Evolutionary conservation across 495 filamentous ascomycete genomes (phyloP), one percentile per base, ranked within the genome.

Genomic region (Stereocaulon alpinum): DNA sequence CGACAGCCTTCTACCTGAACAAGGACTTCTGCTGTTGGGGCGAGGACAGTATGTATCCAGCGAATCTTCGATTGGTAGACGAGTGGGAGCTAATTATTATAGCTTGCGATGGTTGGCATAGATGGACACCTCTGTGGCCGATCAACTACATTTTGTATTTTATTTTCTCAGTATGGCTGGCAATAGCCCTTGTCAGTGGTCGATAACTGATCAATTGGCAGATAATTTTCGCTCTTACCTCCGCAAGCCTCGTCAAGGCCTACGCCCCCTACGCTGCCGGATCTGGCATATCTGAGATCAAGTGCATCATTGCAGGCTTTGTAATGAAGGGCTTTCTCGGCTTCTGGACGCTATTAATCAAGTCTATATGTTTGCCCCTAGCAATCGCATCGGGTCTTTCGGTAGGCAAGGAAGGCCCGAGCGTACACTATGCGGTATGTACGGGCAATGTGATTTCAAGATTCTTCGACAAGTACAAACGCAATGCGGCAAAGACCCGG

Each of bases 1-100:
- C 83, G 3, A 96, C 91, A 2, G 92, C 86, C 37, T 98, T 97
- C 72, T 98, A 98, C 71, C 77, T 98, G 18, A 98, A 98, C 74
- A 89, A 98, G 76, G 86, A 86, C 68, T 98, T 98, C 70, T 98
- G 93, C 73, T 98, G 93, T 71, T 97, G 92, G 93, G 93, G 94
- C 10, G 86, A 91, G 96, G 86, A 84, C 68, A 88, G 86, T 87
- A 74, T 18, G 76, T 60, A 37, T 37, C 34, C 34, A 12, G 34
- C 5, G 7, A 6, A 2, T 29, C n/a, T 41, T 24, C 3, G 2
- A n/a, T 15, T 6, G 30, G 14, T 61, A 12, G 18, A 10, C 14
- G 15, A 4, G 40, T 42, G n/a, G 22, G 20, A 12, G 18, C 60
- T 52, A 88, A 55, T 55, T 55, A 11, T 1, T 17, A n/a, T 27